These are phyloP conservation scores for Trapa incisa DNA, from an alignment of 345 rosid genomes.

Conservation along the genomic window DNA sequence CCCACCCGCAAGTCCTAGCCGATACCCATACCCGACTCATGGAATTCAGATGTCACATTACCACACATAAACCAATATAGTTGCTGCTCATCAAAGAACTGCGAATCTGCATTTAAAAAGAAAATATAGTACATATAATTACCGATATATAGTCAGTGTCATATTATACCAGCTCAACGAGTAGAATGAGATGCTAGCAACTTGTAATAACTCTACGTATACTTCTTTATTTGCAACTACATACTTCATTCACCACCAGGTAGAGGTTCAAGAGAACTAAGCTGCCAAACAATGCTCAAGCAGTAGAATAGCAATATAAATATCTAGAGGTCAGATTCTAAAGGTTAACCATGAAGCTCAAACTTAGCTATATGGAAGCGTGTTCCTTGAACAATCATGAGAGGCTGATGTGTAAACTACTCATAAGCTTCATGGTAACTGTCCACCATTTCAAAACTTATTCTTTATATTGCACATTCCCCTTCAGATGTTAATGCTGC, in stretches of 20 bases:
- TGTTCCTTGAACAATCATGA: not conserved
- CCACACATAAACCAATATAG: too few relatives aligned
- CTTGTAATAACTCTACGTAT: not conserved
- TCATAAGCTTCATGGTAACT: not conserved
- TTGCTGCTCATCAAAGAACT: too few relatives aligned
- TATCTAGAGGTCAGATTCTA: conserved; percentile 3
- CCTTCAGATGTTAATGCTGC: not conserved
- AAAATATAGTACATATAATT: too few relatives aligned
- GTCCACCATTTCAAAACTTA: not conserved
- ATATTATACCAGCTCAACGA: not conserved
- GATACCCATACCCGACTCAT: too few relatives aligned
- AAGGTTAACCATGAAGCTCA: not conserved
- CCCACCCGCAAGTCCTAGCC: too few relatives aligned
- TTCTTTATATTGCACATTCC: not conserved
- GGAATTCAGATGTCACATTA: too few relatives aligned
- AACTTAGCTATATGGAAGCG: not conserved
- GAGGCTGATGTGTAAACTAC: not conserved
- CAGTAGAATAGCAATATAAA: not conserved
- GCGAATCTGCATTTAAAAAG: too few relatives aligned
- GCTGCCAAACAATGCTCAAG: not conserved
- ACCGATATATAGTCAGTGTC: not conserved
- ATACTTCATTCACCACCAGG: not conserved
- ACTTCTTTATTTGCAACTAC: conserved; percentile 4
- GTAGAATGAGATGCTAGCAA: not conserved
- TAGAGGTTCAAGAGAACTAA: not conserved